Evolutionary conservation across 2,329 filamentous ascomycete species (phyloP).

Genomic region (Diaporthe sp.): DNA sequence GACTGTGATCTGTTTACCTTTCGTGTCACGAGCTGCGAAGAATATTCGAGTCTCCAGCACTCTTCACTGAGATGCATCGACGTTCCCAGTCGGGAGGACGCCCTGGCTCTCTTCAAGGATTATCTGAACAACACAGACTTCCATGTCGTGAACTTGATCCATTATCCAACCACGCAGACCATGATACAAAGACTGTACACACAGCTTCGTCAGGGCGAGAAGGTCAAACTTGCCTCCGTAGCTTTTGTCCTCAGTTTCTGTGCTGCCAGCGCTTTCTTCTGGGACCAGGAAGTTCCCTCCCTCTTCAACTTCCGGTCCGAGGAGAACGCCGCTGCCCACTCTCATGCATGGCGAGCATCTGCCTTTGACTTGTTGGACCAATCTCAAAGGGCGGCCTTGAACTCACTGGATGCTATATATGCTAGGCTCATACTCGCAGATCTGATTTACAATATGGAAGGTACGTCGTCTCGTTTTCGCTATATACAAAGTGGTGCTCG

Average conservation of each 20-base stretch:
- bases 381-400: constrained; percentile 45
- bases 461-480: constrained; percentile 50
- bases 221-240: constrained; percentile 41
- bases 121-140: constrained; percentile 45
- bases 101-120: constrained; percentile 45
- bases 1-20: constrained; percentile 32
- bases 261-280: constrained; percentile 48
- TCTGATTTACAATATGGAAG: constrained; percentile 54
- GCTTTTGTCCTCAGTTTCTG: constrained; percentile 47
- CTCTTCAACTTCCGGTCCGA: constrained; percentile 39
- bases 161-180: constrained; percentile 43
- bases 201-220: constrained; percentile 33
- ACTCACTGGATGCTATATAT: constrained; percentile 52
- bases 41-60: background rate
- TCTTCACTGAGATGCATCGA: constrained; percentile 20
- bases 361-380: constrained; percentile 53
- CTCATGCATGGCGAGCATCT: constrained; percentile 49
- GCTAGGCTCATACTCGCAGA: constrained; percentile 54
- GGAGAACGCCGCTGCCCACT: constrained; percentile 39
- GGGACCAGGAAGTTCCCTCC: constrained; percentile 29
- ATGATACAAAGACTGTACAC: constrained; percentile 42
- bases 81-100: constrained; percentile 40
- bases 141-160: constrained; percentile 30
- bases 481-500: constrained; percentile 47
- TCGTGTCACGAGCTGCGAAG: constrained; percentile 3